Evolutionary conservation across 2,329 filamentous ascomycete species (phyloP).

Genomic region (Hypoxylon rubiginosum): DNA sequence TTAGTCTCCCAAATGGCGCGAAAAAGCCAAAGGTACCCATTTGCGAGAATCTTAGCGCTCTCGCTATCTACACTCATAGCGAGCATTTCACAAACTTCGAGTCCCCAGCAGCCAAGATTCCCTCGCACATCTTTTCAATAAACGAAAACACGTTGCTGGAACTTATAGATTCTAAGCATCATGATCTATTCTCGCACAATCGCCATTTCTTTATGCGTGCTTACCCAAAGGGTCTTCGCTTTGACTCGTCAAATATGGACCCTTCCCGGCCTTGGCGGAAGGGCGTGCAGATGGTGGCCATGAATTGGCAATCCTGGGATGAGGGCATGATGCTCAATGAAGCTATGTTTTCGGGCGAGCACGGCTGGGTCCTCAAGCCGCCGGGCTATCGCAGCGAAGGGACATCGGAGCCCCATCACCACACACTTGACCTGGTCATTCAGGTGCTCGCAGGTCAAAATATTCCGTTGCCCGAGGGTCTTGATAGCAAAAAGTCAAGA

Average conservation of each 20-base stretch:
- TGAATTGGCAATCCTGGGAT: constrained; percentile 98
- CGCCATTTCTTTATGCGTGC: constrained; percentile 89
- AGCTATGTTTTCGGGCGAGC: constrained; percentile 92
- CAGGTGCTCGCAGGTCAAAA: constrained; percentile 83
- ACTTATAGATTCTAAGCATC: constrained; percentile 72
- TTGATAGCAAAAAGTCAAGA: constrained; percentile 64
- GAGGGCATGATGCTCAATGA: constrained; percentile 96
- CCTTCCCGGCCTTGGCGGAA: constrained; percentile 92
- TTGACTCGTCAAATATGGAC: constrained; percentile 94
- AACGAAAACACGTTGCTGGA: constrained; percentile 81
- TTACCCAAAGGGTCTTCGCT: constrained; percentile 83
- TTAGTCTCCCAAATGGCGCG: constrained; percentile 30
- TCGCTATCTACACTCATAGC: constrained; percentile 89
- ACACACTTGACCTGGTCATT: constrained; percentile 75
- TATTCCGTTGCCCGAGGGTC: constrained; percentile 69
- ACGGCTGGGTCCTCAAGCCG: constrained; percentile 90
- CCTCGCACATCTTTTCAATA: constrained; percentile 86
- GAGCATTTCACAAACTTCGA: constrained; percentile 83
- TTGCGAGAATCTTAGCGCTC: constrained; percentile 76
- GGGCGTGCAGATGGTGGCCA: constrained; percentile 96
- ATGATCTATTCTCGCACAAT: constrained; percentile 88
- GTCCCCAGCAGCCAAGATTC: constrained; percentile 71
- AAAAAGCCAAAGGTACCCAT: constrained; percentile 72
- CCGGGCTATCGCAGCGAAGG: constrained; percentile 73
- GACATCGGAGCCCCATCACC: constrained; percentile 58